Conservation (phyloP, 441 rosid species). For the Populus hybrid region DNA sequence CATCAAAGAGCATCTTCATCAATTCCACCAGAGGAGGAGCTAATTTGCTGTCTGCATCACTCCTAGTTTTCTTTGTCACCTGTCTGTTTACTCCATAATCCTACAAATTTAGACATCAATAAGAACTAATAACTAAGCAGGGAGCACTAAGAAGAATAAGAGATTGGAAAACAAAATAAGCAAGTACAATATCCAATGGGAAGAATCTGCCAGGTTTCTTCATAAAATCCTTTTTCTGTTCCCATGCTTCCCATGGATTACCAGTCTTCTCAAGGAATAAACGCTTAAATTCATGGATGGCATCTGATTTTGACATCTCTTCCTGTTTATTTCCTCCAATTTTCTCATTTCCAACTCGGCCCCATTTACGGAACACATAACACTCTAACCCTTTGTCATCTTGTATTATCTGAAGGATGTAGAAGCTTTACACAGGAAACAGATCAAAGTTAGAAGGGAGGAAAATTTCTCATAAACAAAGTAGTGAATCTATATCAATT, state of each 20-base stretch:
- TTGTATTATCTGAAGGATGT: conserved; percentile 90
- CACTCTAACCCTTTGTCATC: conserved; percentile 82
- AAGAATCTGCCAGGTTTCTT: conserved; percentile 87
- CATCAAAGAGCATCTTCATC: conserved; percentile 30
- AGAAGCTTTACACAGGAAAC: conserved; percentile 54
- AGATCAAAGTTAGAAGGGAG: conserved; percentile 7
- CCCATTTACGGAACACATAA: conserved; percentile 92
- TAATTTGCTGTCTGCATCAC: conserved; percentile 44
- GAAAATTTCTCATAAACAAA: background rate
- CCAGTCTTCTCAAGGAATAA: conserved; percentile 93
- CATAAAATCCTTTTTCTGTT: conserved; percentile 63
- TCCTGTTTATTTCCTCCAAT: conserved; percentile 83
- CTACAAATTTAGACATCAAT: conserved; percentile 37
- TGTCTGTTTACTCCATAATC: conserved; percentile 89
- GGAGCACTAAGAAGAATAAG: background rate
- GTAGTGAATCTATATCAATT: background rate
- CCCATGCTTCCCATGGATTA: conserved; percentile 94
- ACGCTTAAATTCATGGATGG: conserved; percentile 69
- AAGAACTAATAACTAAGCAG: background rate
- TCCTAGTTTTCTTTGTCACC: conserved; percentile 39
- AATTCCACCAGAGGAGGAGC: conserved; percentile 65
- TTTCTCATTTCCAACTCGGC: conserved; percentile 83
- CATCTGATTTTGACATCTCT: conserved; percentile 73
- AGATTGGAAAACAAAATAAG: background rate
- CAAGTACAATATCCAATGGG: conserved; percentile 83